A percentile compares a stretch with the other conserved stretches of the same genome.
phyloP scores from a whole-genome alignment of 2,329 filamentous ascomycete genomes.

The Alternaria arborescens region DNA sequence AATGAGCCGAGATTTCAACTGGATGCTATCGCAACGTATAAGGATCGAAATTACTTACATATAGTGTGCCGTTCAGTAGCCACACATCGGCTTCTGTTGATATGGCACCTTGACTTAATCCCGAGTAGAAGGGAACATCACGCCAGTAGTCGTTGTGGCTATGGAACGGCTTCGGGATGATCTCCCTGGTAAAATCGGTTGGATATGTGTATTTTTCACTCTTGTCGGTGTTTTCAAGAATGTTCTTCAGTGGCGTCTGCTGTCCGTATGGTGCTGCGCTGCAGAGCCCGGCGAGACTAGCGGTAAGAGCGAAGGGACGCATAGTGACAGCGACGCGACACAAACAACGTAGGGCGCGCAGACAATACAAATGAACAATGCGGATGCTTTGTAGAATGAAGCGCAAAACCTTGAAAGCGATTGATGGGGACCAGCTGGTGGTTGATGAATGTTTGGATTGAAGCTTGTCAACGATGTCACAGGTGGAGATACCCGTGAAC shows the following conservation, averaged over 20 bases:
- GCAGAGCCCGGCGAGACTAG: conserved; percentile 22
- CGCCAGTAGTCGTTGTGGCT: conserved; percentile 70
- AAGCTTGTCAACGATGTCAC: conserved; percentile 30
- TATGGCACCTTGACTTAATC: conserved; percentile 65
- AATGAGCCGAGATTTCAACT: neutral
- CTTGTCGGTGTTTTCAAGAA: conserved; percentile 63
- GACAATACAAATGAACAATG: neutral
- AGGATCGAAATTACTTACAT: conserved; percentile 51
- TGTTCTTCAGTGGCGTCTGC: conserved; percentile 60
- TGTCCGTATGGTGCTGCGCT: conserved; percentile 49
- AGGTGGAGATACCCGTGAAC: conserved; percentile 25
- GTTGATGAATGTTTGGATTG: conserved; percentile 21
- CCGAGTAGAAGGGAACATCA: conserved; percentile 59
- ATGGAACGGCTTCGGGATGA: conserved; percentile 65
- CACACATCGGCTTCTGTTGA: conserved; percentile 69
- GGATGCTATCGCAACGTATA: neutral
- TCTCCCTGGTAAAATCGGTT: conserved; percentile 67
- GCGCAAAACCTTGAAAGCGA: conserved; percentile 2
- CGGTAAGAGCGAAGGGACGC: conserved; percentile 30
- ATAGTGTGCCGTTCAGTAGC: conserved; percentile 64
- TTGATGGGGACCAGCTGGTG: conserved; percentile 9
- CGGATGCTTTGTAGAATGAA: neutral
- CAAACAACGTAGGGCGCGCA: neutral
- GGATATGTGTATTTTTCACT: conserved; percentile 66
- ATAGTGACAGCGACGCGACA: conserved; percentile 22